Conservation (phyloP, 129 eudicot genomes). For the Flaveria bidentis region DNA sequence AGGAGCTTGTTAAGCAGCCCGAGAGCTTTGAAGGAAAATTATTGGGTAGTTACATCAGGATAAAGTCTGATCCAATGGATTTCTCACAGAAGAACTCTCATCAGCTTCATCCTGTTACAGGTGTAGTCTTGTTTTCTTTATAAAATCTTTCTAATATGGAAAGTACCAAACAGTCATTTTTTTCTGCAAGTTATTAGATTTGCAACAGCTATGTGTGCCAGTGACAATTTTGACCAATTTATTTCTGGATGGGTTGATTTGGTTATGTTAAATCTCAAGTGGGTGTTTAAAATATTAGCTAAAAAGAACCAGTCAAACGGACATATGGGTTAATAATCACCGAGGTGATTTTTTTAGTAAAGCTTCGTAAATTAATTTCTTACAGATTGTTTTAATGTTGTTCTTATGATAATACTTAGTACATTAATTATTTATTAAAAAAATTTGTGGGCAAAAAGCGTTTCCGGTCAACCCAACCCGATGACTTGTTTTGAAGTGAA, state of each 20-base stretch:
- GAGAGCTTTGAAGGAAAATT: constrained; percentile 66
- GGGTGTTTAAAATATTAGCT: not conserved
- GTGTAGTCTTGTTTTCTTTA: constrained; percentile 29
- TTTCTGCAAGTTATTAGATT: not conserved
- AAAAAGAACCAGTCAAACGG: not conserved
- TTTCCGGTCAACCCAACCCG: not conserved
- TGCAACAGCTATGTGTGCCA: not conserved
- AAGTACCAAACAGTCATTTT: not conserved
- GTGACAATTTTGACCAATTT: not conserved
- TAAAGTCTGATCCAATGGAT: constrained; percentile 82
- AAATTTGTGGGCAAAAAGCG: not conserved
- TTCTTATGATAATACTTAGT: not conserved
- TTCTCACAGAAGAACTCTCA: constrained; percentile 59
- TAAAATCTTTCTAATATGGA: constrained; percentile 7
- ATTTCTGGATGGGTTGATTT: not conserved
- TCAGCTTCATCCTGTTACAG: constrained; percentile 85
- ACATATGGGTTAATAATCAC: not conserved
- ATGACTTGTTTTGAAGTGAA: not conserved
- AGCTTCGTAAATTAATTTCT: not conserved
- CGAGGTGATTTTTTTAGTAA: not conserved
- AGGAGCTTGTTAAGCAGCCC: constrained; percentile 59
- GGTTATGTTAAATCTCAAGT: not conserved
- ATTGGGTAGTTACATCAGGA: constrained; percentile 82
- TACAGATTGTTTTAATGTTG: not conserved
- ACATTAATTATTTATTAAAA: not conserved